Base-by-base conservation (phyloP, 2,329 filamentous ascomycete species). In the Exophiala bonariae region DNA sequence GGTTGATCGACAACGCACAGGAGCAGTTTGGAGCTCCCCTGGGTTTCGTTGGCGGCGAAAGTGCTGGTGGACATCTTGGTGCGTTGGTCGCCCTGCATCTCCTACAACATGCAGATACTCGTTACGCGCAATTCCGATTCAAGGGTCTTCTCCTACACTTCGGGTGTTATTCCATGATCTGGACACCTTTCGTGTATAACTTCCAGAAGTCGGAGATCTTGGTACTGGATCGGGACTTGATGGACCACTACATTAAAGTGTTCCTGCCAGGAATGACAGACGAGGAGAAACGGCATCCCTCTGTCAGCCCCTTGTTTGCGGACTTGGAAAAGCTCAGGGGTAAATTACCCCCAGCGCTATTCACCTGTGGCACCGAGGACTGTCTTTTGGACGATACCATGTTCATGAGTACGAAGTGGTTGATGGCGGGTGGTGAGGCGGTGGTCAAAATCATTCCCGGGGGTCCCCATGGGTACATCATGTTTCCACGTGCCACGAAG, bases 281-380 rank as follows among this genome's bases (percentile, higher is more conserved):
- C 7, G 68, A 67, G 19, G 59, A 76, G 39, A 68, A 70, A 7
- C 67, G 71, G 35, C 59, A 76, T 40, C 71, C 75, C 1, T 63
- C 61, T 16, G 69, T 80, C 4, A 74, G 69, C 3, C 79, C 79
- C 0, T 67, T 79, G 30, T 81, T 74, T 57, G 72, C 71, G n/a
- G 67, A 80, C 47, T 36, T 76, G 13, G 60, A 54, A 9, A 47
- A 57, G 20, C 50, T 58, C 64, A 28, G 54, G 14, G 54, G 50
- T 3, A 40, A 57, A 60, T 59, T 80, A 18, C 78, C 78, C n/a
- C 71, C 73, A 1, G 78, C 78, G 6, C 57, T 82, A 26, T 81
- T 81, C 49, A 72, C 73, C 1, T 77, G 73, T 52, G 78, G 79
- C 0, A 80, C 77, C 4, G 70, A 76, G 48, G 79, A 82, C 60